Base-by-base conservation (phyloP, 2,329 filamentous ascomycete species). In the Paraphaeosphaeria minitans region DNA sequence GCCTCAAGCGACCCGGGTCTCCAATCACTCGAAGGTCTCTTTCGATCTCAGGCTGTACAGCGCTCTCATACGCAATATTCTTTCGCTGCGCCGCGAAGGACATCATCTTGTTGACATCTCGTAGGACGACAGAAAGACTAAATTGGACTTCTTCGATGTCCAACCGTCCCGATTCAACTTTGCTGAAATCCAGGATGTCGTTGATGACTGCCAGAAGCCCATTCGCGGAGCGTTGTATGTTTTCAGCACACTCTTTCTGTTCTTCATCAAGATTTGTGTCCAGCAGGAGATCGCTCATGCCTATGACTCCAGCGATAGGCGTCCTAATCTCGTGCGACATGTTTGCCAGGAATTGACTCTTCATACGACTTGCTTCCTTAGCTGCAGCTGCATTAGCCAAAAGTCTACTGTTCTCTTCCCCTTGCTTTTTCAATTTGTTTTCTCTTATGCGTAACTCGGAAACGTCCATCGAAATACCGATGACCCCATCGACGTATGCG, bases 161-260 rank as follows among this genome's bases (percentile, higher is more conserved):
- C 21, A 93, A 77, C 8, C 88, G 83, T 3, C 91, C 90, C 9
- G 89, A 91, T 72, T 93, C 91, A 1, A 92, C 88, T 74, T 96
- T 96, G 4, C 91, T 95, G 73, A 96, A 93, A 75, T 96, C 92
- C 1, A 96, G 80, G 56, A 96, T 96, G 68, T 96, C 92, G 69
- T 96, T 96, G 76, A 96, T 96, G 42, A 96, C 89, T 0, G 91
- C 94, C 21, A 96, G 81, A 2, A 96, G 79, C 1, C 90, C 92
- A 63, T 94, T 93, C 0, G 89, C 91, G 6, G 90, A 93, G 53
- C 89, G 84, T 67, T 91, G 88, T 7, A 94, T 91, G 61, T 92
- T 92, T 64, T 92, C 89, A 2, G 90, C 88, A 61, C 87, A 91
- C 57, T 93, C 89, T 58, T 84, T 82, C 68, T 92, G 89, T 65